Evolutionary conservation across 1,139 yeast species (phyloP), one percentile per base, ranked within the genome.

Genomic region (Williopsis jadinii): DNA sequence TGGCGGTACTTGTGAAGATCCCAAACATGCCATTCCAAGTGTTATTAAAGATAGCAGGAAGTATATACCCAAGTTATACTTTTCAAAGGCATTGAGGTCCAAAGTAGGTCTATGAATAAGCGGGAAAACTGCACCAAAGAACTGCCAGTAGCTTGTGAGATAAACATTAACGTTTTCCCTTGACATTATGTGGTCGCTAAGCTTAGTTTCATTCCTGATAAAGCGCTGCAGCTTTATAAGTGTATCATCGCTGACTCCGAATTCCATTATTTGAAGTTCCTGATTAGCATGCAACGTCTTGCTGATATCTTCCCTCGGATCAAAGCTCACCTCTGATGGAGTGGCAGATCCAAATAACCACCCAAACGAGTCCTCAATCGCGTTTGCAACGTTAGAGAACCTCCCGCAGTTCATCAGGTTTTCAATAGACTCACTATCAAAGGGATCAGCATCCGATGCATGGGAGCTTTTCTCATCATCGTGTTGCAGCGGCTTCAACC

Each of bases 41-140:
- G 54, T 44, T 9, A 60, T 41, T 40, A 62, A 51, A 3, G 53
- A 38, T 2, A 28, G 59, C 42, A 35, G 50, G 49, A n/a, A 50
- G 37, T 36, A 52, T 42, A 10, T 41, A 40, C 32, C 48, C 37
- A 38, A 35, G 32, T 34, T 48, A 42, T 32, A 50, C 45, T 36
- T 48, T 44, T 41, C 45, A 19, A 39, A 31, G 4, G 44, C 38
- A 33, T 42, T 40, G 5, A 38, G 35, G 28, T 49, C 44, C 30
- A 58, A 57, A 1, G 60, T 54, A 1, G 59, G 49, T 28, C 48
- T 52, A 40, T 62, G 67, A 19, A 62, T 51, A 9, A 62, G 48
- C 3, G 67, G 67, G 43, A 49, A 61, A 10, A 52, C 49, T 14
- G 51, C 44, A 36, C 51, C 53, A 44, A 61, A 61, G 33, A 51